phyloP scores from a whole-genome alignment of 75 land plant genomes.

The Selaginella tamariscina region DNA sequence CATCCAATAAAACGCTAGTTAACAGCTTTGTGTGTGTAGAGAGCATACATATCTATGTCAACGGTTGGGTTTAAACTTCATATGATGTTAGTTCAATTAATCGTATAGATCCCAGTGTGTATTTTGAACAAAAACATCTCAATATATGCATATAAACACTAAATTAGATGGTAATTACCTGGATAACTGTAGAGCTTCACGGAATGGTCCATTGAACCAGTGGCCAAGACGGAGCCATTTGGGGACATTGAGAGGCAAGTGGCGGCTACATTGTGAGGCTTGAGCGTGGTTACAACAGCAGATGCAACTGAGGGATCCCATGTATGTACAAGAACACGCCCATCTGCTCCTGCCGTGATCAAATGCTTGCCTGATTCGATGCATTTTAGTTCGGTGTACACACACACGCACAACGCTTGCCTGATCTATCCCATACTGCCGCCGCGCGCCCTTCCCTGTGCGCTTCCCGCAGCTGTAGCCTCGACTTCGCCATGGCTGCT shows the following conservation, averaged over 20 bases:
- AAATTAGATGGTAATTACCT: slow-evolving; percentile 20
- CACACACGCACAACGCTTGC: too few relatives aligned
- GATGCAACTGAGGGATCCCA: slow-evolving; percentile 22
- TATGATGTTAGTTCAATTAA: too few relatives aligned
- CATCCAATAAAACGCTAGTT: not conserved
- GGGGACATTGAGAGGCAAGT: slow-evolving; percentile 57
- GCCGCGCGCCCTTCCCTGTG: not conserved
- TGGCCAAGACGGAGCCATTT: slow-evolving; percentile 45
- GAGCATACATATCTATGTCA: not conserved
- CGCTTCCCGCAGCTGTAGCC: not conserved
- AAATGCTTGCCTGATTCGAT: slow-evolving; percentile 30
- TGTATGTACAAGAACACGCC: slow-evolving; percentile 40
- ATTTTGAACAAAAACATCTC: not conserved
- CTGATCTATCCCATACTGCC: slow-evolving; percentile 4
- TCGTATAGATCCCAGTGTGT: not conserved
- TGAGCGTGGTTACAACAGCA: slow-evolving; percentile 23
- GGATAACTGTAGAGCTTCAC: slow-evolving; percentile 81
- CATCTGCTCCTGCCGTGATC: slow-evolving; percentile 42
- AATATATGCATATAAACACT: not conserved
- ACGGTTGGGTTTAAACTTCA: not conserved
- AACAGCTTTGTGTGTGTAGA: not conserved
- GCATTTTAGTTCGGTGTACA: too few relatives aligned
- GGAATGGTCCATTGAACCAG: slow-evolving; percentile 70
- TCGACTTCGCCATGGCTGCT: not conserved
- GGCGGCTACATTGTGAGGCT: slow-evolving; percentile 50